phyloP scores from a whole-genome alignment of 2,329 filamentous ascomycete species.

The Ceratocystis eucalypticola region DNA sequence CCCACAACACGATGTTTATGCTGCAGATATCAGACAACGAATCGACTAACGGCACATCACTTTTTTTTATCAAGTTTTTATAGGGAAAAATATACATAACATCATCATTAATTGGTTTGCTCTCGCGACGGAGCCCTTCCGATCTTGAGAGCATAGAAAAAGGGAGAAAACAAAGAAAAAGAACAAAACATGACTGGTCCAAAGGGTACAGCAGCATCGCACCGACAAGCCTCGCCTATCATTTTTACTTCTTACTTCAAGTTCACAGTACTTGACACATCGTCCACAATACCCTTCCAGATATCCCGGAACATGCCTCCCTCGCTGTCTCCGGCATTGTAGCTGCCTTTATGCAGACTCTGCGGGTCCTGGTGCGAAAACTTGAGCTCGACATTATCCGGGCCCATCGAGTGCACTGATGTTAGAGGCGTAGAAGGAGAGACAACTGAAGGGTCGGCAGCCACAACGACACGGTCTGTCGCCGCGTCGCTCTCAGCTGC shows the following conservation, averaged over 20 bases:
- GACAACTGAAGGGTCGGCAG: constrained; percentile 41
- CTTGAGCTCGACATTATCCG: constrained; percentile 44
- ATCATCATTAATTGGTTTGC: constrained; percentile 6
- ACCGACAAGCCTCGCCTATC: no score
- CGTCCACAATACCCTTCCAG: constrained; percentile 44
- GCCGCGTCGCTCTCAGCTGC: constrained; percentile 25
- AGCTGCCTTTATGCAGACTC: constrained; percentile 24
- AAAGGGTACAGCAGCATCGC: background rate
- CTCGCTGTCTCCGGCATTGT: constrained; percentile 19
- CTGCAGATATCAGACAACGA: background rate
- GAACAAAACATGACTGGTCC: background rate
- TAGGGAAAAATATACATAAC: background rate
- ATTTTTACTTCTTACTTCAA: background rate
- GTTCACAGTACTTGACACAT: constrained; percentile 25
- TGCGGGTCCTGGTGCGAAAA: constrained; percentile 31
- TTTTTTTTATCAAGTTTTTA: background rate
- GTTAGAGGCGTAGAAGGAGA: constrained; percentile 38
- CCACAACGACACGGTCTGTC: constrained; percentile 40
- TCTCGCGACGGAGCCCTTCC: constrained; percentile 10
- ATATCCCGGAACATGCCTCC: constrained; percentile 40
- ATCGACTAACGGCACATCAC: background rate
- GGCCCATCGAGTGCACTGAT: constrained; percentile 43
- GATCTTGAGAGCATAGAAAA: constrained; percentile 3
- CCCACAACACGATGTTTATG: background rate
- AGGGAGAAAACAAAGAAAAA: background rate